phyloP scores from a whole-genome alignment of 441 rosid species.

The Brassica hybrid region DNA sequence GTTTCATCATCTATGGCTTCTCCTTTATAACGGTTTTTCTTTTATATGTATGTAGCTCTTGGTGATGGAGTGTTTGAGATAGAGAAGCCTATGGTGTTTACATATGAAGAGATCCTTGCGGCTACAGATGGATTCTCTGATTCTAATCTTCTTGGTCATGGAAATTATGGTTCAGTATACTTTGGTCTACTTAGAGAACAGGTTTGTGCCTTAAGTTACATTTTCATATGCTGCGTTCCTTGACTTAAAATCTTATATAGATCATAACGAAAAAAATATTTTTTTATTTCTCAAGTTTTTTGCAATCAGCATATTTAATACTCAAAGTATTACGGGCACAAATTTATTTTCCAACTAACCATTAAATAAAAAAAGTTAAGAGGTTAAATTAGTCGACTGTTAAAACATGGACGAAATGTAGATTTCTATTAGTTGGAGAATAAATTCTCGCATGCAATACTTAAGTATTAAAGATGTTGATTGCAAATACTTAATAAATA shows the following conservation, averaged over 20 bases:
- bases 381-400: no score
- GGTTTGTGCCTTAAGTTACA: slow-evolving; percentile 47
- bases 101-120: slow-evolving; percentile 71
- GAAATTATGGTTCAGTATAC: slow-evolving; percentile 91
- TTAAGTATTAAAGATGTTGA: no score
- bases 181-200: slow-evolving; percentile 80
- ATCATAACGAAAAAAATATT: no score
- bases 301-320: no score
- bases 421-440: no score
- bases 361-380: no score
- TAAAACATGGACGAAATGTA: no score
- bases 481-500: no score
- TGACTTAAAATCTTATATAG: slow-evolving; percentile 7
- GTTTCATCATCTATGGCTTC: slow-evolving; percentile 13
- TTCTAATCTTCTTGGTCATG: slow-evolving; percentile 88
- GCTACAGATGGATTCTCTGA: slow-evolving; percentile 94
- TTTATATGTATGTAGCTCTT: slow-evolving; percentile 54
- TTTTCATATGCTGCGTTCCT: background rate
- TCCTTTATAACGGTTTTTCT: background rate
- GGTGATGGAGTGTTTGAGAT: slow-evolving; percentile 75
- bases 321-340: no score
- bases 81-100: slow-evolving; percentile 89
- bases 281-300: no score
- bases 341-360: no score
- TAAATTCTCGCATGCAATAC: background rate